These are phyloP conservation scores for Xylaria sp. DNA, from an alignment of 2,329 filamentous ascomycete genomes.

Conservation along the genomic window DNA sequence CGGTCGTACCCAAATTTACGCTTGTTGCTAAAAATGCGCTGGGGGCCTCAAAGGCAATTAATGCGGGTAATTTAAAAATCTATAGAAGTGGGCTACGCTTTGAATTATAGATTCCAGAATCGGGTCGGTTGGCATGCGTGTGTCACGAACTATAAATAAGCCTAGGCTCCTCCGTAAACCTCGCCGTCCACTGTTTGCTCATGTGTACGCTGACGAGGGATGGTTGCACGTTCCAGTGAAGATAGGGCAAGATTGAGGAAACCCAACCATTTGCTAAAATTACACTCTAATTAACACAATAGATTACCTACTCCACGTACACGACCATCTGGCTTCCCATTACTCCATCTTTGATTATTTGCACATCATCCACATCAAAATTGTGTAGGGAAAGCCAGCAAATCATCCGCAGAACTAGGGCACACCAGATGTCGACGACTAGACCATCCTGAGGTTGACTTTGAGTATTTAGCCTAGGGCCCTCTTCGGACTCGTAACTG, in stretches of 20 bases:
- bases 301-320: neutral
- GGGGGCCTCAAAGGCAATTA: too few species aligned
- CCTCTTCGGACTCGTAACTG: neutral
- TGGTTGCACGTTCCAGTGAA: too few species aligned
- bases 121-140: too few species aligned
- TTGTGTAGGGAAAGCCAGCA: slow-evolving; percentile 1
- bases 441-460: neutral
- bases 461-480: slow-evolving; percentile 2
- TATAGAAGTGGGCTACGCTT: too few species aligned
- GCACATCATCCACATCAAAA: neutral
- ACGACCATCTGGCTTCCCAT: slow-evolving; percentile 5
- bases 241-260: neutral
- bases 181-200: too few species aligned
- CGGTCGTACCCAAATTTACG: too few species aligned
- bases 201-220: too few species aligned
- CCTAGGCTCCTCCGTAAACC: too few species aligned
- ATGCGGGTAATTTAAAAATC: too few species aligned
- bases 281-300: neutral
- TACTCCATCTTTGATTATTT: neutral
- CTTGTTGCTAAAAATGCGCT: too few species aligned
- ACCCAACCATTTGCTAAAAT: neutral
- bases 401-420: neutral
- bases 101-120: too few species aligned
- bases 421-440: neutral
- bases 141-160: too few species aligned